Evolutionary conservation across 2,329 filamentous ascomycete species (phyloP), one percentile per base, ranked within the genome.

Genomic region (Arachnomyces sp.): DNA sequence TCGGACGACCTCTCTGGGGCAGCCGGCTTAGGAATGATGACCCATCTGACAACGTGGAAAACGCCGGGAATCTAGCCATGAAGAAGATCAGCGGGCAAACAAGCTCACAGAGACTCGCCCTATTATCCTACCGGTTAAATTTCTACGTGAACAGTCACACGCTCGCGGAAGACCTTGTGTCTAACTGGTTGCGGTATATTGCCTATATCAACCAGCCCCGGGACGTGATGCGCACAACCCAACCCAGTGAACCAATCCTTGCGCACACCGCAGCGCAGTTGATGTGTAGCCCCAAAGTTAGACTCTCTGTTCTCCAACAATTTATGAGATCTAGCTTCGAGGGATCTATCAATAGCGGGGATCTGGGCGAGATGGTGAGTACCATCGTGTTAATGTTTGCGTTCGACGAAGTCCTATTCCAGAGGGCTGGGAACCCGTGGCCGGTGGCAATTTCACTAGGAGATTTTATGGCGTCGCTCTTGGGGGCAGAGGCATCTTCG

Each of bases 161-260:
- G 5, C 28, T 42, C 7, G 34, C 40, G n/a, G 34, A 42, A 16
- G 13, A 42, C 11, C 34, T 42, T 18, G 15, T 16, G 4, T 18
- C 34, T 14, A 13, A n/a, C 12, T 38, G 15, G 7, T 20, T 43
- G 4, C 40, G 25, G 2, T 34, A 33, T 29, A 28, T 43, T 15
- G 35, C 20, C 12, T 13, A 29, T 15, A 39, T 43, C 7, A 39
- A 18, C 39, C n/a, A n/a, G n/a, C 6, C 20, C 12, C 16, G 14
- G 14, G 17, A 18, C 13, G n/a, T 33, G 35, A 29, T 43, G n/a
- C 40, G 31, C 16, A 40, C 42, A 9, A 28, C 25, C 7, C 38
- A 40, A 20, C 42, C 38, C 6, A 28, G 25, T 2, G 42, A 43
- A 20, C 38, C 38, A 7, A 37, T 43, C 15, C 25, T 43, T 4